A percentile compares a stretch with the other conserved stretches of the same genome.
Evolutionary conservation across 257 asterid species (phyloP).

Genomic region (Solanum ossicruentum): DNA sequence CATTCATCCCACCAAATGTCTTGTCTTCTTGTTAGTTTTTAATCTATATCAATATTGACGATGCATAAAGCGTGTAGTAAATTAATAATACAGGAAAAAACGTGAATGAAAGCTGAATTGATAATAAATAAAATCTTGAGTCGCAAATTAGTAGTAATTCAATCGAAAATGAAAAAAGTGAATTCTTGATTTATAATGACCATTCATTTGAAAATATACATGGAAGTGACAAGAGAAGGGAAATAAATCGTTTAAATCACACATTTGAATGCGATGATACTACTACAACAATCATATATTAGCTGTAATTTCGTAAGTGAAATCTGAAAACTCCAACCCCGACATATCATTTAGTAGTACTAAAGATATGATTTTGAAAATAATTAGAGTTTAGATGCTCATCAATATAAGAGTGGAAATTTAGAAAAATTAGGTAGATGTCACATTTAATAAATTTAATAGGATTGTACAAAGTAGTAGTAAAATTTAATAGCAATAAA

Average conservation of each 20-base stretch:
- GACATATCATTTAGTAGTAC: neutral
- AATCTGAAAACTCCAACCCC: neutral
- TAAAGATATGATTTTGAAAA: neutral
- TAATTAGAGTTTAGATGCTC: neutral
- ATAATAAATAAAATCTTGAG: no score
- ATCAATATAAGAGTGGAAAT: neutral
- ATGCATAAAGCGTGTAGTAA: neutral
- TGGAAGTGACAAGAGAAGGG: no score
- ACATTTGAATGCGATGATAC: neutral
- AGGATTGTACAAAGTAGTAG: neutral
- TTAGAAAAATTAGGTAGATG: neutral
- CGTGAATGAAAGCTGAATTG: no score
- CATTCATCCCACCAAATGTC: neutral
- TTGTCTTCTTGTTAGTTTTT: neutral
- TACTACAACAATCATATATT: neutral
- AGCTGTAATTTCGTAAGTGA: neutral
- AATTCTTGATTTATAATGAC: neutral
- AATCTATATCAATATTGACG: neutral
- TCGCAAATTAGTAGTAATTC: neutral
- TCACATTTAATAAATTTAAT: neutral
- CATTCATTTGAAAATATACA: neutral
- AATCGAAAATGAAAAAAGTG: no score
- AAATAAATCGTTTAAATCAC: neutral
- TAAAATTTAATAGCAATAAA: neutral
- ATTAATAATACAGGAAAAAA: neutral